phyloP scores from a whole-genome alignment of 2,329 filamentous ascomycete species.

The Trichoderma harzianum region DNA sequence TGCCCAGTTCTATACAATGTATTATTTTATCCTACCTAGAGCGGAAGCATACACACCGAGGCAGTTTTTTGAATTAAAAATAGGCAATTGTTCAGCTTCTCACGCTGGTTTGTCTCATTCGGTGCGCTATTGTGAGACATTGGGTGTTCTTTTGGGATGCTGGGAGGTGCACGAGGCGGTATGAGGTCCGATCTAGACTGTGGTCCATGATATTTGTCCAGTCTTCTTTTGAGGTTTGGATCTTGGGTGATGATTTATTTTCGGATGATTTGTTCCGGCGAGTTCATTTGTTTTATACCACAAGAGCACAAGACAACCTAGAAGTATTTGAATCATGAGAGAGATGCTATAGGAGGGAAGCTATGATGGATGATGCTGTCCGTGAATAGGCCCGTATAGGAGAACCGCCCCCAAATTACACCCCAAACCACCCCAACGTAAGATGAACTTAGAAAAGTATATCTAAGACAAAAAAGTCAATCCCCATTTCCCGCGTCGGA shows the following conservation, averaged over 20 bases:
- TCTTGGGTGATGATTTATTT: neutral
- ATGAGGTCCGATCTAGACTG: neutral
- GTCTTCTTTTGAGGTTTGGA: neutral
- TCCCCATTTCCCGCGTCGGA: neutral
- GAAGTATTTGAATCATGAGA: neutral
- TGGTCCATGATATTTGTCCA: neutral
- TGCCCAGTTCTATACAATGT: neutral
- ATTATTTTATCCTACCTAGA: neutral
- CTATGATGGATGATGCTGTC: neutral
- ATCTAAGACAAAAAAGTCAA: neutral
- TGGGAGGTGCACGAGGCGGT: neutral
- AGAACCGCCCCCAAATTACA: neutral
- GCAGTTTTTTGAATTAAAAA: neutral
- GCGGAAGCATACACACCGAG: neutral
- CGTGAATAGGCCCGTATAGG: neutral
- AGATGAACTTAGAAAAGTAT: neutral
- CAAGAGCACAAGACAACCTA: neutral
- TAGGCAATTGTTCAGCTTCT: neutral
- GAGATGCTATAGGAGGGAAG: neutral
- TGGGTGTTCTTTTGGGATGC: neutral
- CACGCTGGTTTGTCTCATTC: neutral
- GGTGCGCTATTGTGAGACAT: neutral
- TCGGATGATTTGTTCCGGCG: neutral
- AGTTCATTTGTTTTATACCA: neutral
- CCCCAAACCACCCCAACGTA: neutral